Base-by-base conservation (phyloP, 2,329 filamentous ascomycete genomes). In the Stagonosporopsis chrysanthemi region DNA sequence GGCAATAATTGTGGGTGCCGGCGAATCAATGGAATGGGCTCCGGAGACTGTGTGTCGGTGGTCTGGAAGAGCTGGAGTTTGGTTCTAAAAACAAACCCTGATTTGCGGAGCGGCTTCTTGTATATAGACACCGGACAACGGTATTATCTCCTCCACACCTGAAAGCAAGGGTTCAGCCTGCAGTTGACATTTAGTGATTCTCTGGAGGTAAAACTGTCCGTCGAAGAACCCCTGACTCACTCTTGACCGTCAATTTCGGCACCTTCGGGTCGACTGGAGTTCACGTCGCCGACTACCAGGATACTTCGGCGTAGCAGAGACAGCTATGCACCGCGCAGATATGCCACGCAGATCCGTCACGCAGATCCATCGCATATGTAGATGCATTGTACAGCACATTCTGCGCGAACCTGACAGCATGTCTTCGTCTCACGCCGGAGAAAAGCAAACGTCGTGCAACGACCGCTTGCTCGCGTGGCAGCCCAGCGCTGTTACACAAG, bases 11-110 rank as follows among this genome's bases (percentile, higher is more conserved):
- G 42, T 51, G 38, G 31, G 23, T 26, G 42, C 24, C 23, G 29
- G 48, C 48, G 43, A 49, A 33, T 41, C 45, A 8, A 39, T 52
- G 54, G 54, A 52, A 14, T n/a, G 9, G 6, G 44, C 43, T 48
- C 54, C 54, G 48, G 48, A 52, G 43, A 52, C 49, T 52, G 19
- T 57, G 39, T 52, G 33, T 52, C 19, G 46, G 43, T 45, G 35
- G 24, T 33, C 19, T 47, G n/a, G 42, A 39, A n/a, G 31, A 22
- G 7, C 40, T 44, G 46, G 19, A 50, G 41, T 46, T 45, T 35
- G 33, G 51, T 36, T 36, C 51, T 17, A 17, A 19, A 17, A 19
- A 26, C 17, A 4, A 41, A 36, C 22, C 17, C 36, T 31, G 36
- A 42, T 42, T 19, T 35, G 41, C 42, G 42, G 28, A 38, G 19